Evolutionary conservation across 495 filamentous ascomycete species (phyloP).

Genomic region (Neurospora tetraspora): DNA sequence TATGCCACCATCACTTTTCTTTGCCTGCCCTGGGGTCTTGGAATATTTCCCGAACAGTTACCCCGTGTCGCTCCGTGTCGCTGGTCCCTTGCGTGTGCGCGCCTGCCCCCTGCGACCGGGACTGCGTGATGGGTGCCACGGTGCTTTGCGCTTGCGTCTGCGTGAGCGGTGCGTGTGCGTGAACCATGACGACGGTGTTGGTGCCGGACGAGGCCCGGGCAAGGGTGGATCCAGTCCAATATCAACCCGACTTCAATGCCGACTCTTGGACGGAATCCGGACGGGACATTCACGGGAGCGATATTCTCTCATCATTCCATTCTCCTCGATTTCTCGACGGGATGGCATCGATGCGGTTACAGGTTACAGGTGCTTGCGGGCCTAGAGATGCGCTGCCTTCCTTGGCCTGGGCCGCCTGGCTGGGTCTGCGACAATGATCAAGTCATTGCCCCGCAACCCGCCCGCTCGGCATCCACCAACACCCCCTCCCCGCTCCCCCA

Average conservation of each 20-base stretch:
- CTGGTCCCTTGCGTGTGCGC: constrained; percentile 3
- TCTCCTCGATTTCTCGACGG: too few relatives aligned
- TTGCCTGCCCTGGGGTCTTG: not conserved
- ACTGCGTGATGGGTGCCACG: not conserved
- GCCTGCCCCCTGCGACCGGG: not conserved
- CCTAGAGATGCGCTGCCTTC: not conserved
- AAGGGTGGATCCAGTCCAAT: not conserved
- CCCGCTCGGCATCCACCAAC: not conserved
- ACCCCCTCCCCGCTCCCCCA: not conserved
- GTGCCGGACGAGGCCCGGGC: not conserved
- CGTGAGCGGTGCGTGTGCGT: not conserved
- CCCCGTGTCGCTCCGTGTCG: not conserved
- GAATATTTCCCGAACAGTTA: constrained; percentile 5
- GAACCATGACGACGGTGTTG: not conserved
- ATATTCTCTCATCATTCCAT: not conserved
- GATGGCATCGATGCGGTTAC: not conserved
- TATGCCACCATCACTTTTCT: constrained; percentile 22
- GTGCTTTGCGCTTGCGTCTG: not conserved
- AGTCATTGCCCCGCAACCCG: not conserved
- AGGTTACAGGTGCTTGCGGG: not conserved
- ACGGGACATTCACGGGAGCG: not conserved
- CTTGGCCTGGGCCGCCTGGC: not conserved
- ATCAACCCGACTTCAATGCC: not conserved
- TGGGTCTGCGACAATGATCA: not conserved
- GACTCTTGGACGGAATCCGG: not conserved